Evolutionary conservation across 441 rosid genomes (phyloP).

Genomic region (Macaranga tanarius): DNA sequence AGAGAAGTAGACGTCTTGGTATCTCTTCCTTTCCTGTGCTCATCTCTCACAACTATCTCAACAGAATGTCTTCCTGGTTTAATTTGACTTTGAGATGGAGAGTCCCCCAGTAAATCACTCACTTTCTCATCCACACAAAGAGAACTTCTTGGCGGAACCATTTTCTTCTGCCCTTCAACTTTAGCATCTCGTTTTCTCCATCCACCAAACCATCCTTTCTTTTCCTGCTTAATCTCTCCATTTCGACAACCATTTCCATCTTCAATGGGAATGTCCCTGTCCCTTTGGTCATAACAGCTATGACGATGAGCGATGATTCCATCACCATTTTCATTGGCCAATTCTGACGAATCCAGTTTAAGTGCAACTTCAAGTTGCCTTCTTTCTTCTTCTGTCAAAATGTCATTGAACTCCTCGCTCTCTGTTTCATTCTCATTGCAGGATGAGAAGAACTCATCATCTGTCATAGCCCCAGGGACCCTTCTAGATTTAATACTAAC

Average conservation of each 20-base stretch:
- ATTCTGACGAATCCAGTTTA: constrained; percentile 68
- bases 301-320: constrained; percentile 61
- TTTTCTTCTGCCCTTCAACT: constrained; percentile 57
- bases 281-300: constrained; percentile 79
- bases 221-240: constrained; percentile 63
- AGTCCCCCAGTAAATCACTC: constrained; percentile 73
- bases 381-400: constrained; percentile 84
- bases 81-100: constrained; percentile 54
- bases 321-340: constrained; percentile 48
- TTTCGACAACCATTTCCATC: constrained; percentile 46
- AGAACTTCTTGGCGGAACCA: constrained; percentile 73
- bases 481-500: constrained; percentile 91
- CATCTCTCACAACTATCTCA: constrained; percentile 63
- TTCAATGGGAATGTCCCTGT: constrained; percentile 76
- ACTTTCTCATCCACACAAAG: constrained; percentile 87
- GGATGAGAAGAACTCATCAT: constrained; percentile 71
- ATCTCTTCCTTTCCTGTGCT: constrained; percentile 63
- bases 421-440: constrained; percentile 75
- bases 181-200: constrained; percentile 84
- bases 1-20: constrained; percentile 41
- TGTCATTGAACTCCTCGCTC: constrained; percentile 68
- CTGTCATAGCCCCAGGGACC: constrained; percentile 96
- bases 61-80: constrained; percentile 88
- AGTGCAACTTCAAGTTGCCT: constrained; percentile 89
- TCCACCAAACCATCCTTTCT: constrained; percentile 96